These are phyloP conservation scores for Cocos nucifera DNA, from an alignment of 176 grass and related monocot species.

Conservation along the genomic window DNA sequence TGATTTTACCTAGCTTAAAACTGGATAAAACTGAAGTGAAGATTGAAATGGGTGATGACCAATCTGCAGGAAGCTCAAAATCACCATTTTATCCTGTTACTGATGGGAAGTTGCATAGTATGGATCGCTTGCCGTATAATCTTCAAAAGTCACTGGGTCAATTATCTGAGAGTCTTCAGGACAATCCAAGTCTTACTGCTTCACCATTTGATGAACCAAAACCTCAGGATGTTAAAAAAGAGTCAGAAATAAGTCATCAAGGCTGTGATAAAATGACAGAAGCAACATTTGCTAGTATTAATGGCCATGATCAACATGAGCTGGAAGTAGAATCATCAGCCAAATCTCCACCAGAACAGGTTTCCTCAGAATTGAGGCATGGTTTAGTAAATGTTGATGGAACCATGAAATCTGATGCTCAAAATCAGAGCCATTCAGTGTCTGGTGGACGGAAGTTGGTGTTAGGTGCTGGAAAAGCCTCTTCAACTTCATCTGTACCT, in stretches of 20 bases:
- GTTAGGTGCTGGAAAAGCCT: slow-evolving; percentile 34
- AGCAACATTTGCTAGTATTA: slow-evolving; percentile 13
- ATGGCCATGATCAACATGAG: slow-evolving; percentile 19
- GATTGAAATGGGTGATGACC: slow-evolving; percentile 23
- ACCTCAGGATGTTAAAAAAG: slow-evolving; percentile 25
- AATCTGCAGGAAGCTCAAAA: slow-evolving; percentile 14
- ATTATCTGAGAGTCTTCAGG: slow-evolving; percentile 30
- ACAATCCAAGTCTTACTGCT: slow-evolving; percentile 21
- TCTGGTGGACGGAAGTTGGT: slow-evolving; percentile 29
- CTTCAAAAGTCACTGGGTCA: slow-evolving; percentile 21
- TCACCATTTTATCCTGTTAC: slow-evolving; percentile 9
- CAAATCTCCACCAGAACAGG: slow-evolving; percentile 14
- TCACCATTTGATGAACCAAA: slow-evolving; percentile 24
- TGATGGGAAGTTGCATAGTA: slow-evolving; percentile 18
- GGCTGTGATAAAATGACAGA: slow-evolving; percentile 18
- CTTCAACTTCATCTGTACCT: slow-evolving; percentile 38
- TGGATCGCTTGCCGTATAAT: slow-evolving; percentile 9
- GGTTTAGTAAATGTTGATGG: slow-evolving; percentile 21
- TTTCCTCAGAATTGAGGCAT: slow-evolving; percentile 24
- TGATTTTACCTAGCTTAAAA: slow-evolving; percentile 27
- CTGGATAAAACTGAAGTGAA: slow-evolving; percentile 30
- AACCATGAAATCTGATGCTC: slow-evolving; percentile 22
- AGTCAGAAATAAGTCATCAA: slow-evolving; percentile 7
- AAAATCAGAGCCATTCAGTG: slow-evolving; percentile 26
- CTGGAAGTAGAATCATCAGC: slow-evolving; percentile 12